Conservation (phyloP, 1,284 basidiomycete genomes). For the Coniophora puteana region DNA sequence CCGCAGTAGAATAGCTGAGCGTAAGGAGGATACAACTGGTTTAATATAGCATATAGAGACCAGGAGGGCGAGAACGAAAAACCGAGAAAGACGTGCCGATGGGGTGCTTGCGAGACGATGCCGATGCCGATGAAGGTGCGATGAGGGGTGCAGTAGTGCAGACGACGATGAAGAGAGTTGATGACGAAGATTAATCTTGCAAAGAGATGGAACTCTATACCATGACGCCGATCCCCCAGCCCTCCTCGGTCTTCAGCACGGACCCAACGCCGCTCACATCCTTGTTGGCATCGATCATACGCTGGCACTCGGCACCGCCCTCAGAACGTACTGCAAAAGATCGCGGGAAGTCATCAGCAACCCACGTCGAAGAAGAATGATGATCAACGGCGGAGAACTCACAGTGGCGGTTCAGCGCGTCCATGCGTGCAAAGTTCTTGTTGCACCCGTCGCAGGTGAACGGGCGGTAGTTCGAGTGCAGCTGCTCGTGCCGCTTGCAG, state of each 20-base stretch:
- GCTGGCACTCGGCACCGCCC: constrained; percentile 51
- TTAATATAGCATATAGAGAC: too few species aligned
- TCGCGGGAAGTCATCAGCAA: not conserved
- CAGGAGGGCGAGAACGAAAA: too few species aligned
- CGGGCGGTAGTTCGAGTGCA: constrained; percentile 74
- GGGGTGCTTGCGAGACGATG: too few species aligned
- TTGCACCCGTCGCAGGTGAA: constrained; percentile 76
- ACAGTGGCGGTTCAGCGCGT: constrained; percentile 77
- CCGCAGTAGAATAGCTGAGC: too few species aligned
- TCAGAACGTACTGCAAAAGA: constrained; percentile 47
- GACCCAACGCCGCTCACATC: constrained; percentile 18
- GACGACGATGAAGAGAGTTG: too few species aligned
- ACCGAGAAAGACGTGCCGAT: too few species aligned
- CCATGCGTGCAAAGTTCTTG: constrained; percentile 77
- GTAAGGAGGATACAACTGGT: too few species aligned
- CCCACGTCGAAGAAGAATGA: not conserved
- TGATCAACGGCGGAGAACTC: constrained; percentile 29
- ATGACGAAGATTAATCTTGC: too few species aligned
- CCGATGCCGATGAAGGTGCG: too few species aligned
- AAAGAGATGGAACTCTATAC: constrained; percentile 19
- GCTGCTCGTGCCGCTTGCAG: constrained; percentile 78
- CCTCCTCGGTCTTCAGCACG: constrained; percentile 23
- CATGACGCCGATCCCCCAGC: constrained; percentile 25
- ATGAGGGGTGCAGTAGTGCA: too few species aligned
- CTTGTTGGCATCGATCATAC: constrained; percentile 29